A percentile compares a stretch with the other conserved stretches of the same genome.
Conservation (phyloP, 352 stramenopile species). For the Thraustochytrium striatum region DNA sequence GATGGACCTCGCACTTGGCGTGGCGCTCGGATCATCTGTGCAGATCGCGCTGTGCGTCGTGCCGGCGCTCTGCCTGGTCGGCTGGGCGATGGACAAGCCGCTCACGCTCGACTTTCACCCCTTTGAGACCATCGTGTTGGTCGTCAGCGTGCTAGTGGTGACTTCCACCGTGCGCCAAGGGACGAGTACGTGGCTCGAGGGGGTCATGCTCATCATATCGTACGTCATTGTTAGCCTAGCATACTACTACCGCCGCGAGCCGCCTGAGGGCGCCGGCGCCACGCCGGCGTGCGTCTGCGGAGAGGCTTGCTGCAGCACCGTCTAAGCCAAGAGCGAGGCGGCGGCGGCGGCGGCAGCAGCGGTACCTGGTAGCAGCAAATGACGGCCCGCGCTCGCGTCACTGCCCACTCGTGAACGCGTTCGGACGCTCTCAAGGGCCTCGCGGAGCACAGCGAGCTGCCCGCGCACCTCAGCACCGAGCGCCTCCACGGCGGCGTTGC, state of each 20-base stretch:
- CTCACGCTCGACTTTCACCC: constrained; percentile 93
- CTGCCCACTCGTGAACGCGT: too few species aligned
- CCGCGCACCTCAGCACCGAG: too few species aligned
- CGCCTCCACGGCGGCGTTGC: too few species aligned
- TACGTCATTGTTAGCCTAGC: constrained; percentile 78
- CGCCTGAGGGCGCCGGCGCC: neutral
- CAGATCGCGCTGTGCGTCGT: constrained; percentile 96
- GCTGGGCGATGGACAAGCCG: constrained; percentile 82
- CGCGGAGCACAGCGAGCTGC: too few species aligned
- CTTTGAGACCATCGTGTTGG: constrained; percentile 92
- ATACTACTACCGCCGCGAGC: constrained; percentile 61
- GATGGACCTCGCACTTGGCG: constrained; percentile 96
- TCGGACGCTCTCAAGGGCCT: too few species aligned
- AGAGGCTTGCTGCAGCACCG: constrained; percentile 31
- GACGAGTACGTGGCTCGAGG: constrained; percentile 83
- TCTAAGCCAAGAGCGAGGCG: too few species aligned
- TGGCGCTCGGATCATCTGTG: constrained; percentile 92
- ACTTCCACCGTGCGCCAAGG: constrained; percentile 81
- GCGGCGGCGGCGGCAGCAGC: too few species aligned
- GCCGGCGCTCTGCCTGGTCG: constrained; percentile 85
- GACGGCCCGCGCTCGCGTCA: too few species aligned
- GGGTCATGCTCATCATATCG: constrained; percentile 80
- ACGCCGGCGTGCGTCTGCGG: constrained; percentile 16
- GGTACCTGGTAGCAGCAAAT: too few species aligned
- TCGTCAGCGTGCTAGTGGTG: constrained; percentile 91